These are phyloP conservation scores for Colletotrichum sp. DNA, from an alignment of 2,329 filamentous ascomycete species.

Conservation along the genomic window DNA sequence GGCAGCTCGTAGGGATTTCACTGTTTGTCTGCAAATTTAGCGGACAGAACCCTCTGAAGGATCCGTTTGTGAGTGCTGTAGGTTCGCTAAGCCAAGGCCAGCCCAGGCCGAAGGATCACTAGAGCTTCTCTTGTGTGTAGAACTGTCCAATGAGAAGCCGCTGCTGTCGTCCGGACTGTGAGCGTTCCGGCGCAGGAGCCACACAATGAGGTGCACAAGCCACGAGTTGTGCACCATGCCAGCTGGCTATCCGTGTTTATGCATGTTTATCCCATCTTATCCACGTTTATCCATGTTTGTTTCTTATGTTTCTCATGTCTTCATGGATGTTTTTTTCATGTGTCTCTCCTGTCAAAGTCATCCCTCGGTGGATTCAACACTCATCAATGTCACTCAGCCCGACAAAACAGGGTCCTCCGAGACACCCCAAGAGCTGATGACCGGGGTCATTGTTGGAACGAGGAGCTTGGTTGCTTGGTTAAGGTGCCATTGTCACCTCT, in stretches of 20 bases:
- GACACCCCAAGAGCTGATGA: background rate
- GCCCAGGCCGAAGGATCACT: background rate
- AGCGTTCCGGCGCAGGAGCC: background rate
- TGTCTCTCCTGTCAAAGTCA: background rate
- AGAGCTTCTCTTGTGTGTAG: background rate
- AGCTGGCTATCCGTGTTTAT: background rate
- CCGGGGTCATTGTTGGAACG: background rate
- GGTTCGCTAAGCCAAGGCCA: background rate
- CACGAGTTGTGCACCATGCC: background rate
- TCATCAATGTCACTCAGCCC: background rate
- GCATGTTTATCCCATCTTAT: background rate
- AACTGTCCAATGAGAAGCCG: background rate
- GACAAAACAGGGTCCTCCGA: constrained; percentile 2
- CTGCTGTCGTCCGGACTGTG: background rate
- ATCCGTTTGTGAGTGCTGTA: background rate
- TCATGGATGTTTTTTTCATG: background rate
- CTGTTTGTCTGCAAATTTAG: background rate
- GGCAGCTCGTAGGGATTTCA: background rate
- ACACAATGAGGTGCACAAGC: background rate
- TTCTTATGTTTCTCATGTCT: background rate
- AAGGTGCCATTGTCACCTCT: background rate
- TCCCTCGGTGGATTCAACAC: background rate
- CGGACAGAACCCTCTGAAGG: background rate
- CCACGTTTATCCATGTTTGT: background rate
- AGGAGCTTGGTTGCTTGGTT: background rate